Evolutionary conservation across 2,329 filamentous ascomycete species (phyloP).

Genomic region (Pseudogymnoascus sp.): DNA sequence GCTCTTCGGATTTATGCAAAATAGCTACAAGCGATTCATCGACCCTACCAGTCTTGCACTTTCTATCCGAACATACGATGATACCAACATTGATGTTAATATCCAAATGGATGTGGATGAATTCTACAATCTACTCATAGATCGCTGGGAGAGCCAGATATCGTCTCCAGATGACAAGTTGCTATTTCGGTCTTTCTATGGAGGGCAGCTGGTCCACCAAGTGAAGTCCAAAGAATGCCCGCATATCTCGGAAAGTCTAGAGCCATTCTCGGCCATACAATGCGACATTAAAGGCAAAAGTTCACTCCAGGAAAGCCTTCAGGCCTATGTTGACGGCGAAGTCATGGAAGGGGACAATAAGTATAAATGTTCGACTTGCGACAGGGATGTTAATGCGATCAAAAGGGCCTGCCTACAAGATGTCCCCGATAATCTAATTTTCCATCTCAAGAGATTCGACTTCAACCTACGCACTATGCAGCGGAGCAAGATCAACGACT

Average conservation of each 20-base stretch:
- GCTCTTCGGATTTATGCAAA: slow-evolving; percentile 80
- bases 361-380: slow-evolving; percentile 91
- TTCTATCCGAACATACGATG: slow-evolving; percentile 75
- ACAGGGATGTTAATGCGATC: slow-evolving; percentile 82
- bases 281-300: slow-evolving; percentile 93
- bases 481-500: slow-evolving; percentile 89
- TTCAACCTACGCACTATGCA: slow-evolving; percentile 70
- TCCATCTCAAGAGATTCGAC: slow-evolving; percentile 84
- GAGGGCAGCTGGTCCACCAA: slow-evolving; percentile 86
- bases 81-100: slow-evolving; percentile 72
- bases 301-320: slow-evolving; percentile 74
- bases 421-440: slow-evolving; percentile 87
- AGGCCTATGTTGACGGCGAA: slow-evolving; percentile 94
- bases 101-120: slow-evolving; percentile 98
- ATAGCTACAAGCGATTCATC: slow-evolving; percentile 63
- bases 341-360: slow-evolving; percentile 98
- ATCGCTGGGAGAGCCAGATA: slow-evolving; percentile 82
- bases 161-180: slow-evolving; percentile 58
- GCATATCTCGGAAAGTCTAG: slow-evolving; percentile 83
- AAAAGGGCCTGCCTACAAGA: slow-evolving; percentile 88
- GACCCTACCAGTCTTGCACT: slow-evolving; percentile 66
- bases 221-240: slow-evolving; percentile 91
- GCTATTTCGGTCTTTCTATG: slow-evolving; percentile 74
- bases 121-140: slow-evolving; percentile 91
- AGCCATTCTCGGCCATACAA: slow-evolving; percentile 89